A percentile compares a stretch with the other conserved stretches of the same genome.
Conservation (phyloP, 768 basidiomycete genomes). For the Mrakia frigida region DNA sequence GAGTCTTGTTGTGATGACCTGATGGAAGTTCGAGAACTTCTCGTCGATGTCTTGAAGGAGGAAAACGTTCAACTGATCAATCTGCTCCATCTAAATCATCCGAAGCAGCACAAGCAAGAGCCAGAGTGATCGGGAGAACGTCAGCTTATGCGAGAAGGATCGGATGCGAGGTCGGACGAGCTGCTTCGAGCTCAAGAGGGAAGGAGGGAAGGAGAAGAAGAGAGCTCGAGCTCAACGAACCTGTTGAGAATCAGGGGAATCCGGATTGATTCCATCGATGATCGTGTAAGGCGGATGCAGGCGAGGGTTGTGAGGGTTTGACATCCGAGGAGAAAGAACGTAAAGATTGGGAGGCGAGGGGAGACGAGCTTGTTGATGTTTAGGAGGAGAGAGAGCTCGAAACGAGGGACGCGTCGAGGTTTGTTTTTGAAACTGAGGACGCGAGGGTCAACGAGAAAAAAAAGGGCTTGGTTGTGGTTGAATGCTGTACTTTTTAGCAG, state of each 20-base stretch:
- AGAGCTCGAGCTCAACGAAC: constrained; percentile 3
- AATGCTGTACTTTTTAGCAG: too few species aligned
- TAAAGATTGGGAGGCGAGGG: not conserved
- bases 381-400: too few species aligned
- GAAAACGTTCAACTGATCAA: constrained; percentile 89
- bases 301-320: not conserved
- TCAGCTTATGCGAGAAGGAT: too few species aligned
- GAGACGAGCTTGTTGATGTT: not conserved
- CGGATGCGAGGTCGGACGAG: too few species aligned
- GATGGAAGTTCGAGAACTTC: constrained; percentile 84
- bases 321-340: not conserved
- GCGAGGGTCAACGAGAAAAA: too few species aligned
- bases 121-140: too few species aligned
- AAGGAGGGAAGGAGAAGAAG: not conserved
- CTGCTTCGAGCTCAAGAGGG: too few species aligned
- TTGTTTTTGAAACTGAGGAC: too few species aligned
- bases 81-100: constrained; percentile 71
- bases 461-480: too few species aligned
- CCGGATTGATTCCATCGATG: constrained; percentile 21
- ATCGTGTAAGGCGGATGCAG: constrained; percentile 17
- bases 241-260: constrained; percentile 19
- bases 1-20: constrained; percentile 69
- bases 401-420: too few species aligned
- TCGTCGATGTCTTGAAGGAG: constrained; percentile 92
- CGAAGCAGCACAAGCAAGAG: not conserved